Base-by-base conservation (phyloP, 495 filamentous ascomycete species). In the Aspergillus mulundensis region DNA sequence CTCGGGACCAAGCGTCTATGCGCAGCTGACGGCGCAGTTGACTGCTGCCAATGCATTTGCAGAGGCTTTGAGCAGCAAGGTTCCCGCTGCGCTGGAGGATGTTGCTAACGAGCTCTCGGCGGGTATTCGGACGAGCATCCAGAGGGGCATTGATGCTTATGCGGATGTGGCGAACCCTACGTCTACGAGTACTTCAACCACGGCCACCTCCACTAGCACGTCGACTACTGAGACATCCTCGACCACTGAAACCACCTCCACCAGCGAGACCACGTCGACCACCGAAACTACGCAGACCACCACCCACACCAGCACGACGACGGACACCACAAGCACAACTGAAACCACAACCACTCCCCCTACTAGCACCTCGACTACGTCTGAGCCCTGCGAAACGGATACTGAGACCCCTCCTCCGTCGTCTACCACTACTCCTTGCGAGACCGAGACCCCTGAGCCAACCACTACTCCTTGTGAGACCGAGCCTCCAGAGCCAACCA, bases 1-100 rank as follows among this genome's bases (percentile, higher is more conserved):
- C 32, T 49, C 66, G 12, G 75, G 70, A 48, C 52, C 52, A 3
- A 39, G 41, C 7, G 57, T 75, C 44, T 59, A 70, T 25, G 43
- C 41, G 14, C 51, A 61, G 18, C 62, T 76, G 30, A 42, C 58
- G n/a, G 48, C 62, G 15, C 65, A 72, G 51, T 62, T 64, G 18
- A 50, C 54, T 53, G 73, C 71, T 21, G 67, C 70, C 49, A 60
- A 68, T 44, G 47, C 38, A 23, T 65, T 76, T 23, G 63, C 73
- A 11, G 61, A 62, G 15, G 61, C 62, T 12, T 54, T 74, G 39
- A 63, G 66, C 41, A 43, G 53, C 34, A 70, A 70, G 64, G 65
- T 76, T 1, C 73, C 75, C 18, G 23, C 56, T 34, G 57, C 42
- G 1, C 60, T 63, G 11, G 50, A 61, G 38, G 59, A 51, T 7